Evolutionary conservation across 305 asterid species (phyloP).

Genomic region (Solanum hybrid): DNA sequence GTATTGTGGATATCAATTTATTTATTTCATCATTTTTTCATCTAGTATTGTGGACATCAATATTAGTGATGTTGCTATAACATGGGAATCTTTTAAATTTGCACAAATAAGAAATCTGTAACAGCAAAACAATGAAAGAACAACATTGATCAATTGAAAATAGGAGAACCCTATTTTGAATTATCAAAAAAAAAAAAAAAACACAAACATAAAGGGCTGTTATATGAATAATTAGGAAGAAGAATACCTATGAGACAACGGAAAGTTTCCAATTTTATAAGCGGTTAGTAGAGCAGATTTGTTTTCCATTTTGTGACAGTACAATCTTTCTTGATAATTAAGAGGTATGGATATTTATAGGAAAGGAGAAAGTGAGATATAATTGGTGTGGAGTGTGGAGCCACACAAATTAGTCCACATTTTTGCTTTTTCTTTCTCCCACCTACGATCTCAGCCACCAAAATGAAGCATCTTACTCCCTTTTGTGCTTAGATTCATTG

Average conservation of each 20-base stretch:
- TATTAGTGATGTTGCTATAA: neutral
- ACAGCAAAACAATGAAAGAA: neutral
- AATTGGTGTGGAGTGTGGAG: neutral
- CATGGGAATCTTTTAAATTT: neutral
- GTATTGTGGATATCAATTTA: too few species aligned
- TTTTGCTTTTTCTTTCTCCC: neutral
- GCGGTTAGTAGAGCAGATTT: conserved; percentile 33
- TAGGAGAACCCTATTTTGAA: neutral
- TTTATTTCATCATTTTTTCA: neutral
- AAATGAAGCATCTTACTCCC: neutral
- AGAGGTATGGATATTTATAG: neutral
- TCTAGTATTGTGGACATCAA: too few species aligned
- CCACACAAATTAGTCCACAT: neutral
- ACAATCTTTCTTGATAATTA: neutral
- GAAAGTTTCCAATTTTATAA: conserved; percentile 38
- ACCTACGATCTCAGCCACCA: neutral
- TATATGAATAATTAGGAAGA: too few species aligned
- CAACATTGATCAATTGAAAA: too few species aligned
- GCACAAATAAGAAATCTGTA: neutral
- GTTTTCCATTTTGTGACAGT: conserved; percentile 19
- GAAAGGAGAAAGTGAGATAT: neutral
- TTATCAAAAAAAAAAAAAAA: too few species aligned
- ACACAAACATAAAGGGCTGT: too few species aligned
- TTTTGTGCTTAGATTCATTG: neutral
- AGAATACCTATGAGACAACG: neutral